These are phyloP conservation scores for Cryphonectria radicalis DNA, from an alignment of 2,329 filamentous ascomycete genomes.

Conservation along the genomic window DNA sequence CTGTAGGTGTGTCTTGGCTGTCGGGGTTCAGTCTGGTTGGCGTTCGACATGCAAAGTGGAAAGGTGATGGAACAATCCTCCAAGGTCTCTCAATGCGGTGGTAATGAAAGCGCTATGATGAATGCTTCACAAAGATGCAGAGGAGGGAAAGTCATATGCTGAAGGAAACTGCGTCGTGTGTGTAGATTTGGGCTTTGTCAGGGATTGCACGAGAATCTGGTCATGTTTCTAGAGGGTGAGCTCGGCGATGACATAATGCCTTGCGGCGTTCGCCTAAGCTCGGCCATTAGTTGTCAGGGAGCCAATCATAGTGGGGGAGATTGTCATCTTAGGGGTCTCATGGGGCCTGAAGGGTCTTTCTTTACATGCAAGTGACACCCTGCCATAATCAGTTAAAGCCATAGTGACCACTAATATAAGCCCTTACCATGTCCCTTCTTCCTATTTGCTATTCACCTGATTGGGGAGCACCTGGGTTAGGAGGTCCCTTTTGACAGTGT, in stretches of 20 bases:
- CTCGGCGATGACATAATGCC: constrained; percentile 26
- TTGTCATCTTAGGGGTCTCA: constrained; percentile 35
- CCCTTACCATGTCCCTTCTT: not conserved
- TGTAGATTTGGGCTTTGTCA: constrained; percentile 10
- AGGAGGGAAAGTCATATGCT: not conserved
- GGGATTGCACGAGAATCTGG: constrained; percentile 16
- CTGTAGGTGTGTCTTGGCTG: too few species aligned
- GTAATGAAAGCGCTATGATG: not conserved
- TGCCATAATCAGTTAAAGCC: not conserved
- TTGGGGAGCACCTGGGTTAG: not conserved
- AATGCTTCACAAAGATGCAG: not conserved
- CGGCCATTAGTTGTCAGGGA: constrained; percentile 36
- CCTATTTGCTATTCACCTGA: not conserved
- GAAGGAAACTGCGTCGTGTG: not conserved
- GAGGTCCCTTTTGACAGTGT: not conserved
- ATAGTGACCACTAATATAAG: not conserved
- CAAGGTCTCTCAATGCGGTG: not conserved
- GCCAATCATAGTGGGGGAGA: constrained; percentile 43
- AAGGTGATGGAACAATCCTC: not conserved
- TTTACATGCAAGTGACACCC: not conserved
- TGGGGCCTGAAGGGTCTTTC: not conserved
- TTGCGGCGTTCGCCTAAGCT: constrained; percentile 28
- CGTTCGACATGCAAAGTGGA: not conserved
- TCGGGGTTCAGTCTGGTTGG: not conserved
- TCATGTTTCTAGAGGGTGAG: constrained; percentile 13